Base-by-base conservation (phyloP, 1,139 yeast species). In the Kluyveromyces sp. region DNA sequence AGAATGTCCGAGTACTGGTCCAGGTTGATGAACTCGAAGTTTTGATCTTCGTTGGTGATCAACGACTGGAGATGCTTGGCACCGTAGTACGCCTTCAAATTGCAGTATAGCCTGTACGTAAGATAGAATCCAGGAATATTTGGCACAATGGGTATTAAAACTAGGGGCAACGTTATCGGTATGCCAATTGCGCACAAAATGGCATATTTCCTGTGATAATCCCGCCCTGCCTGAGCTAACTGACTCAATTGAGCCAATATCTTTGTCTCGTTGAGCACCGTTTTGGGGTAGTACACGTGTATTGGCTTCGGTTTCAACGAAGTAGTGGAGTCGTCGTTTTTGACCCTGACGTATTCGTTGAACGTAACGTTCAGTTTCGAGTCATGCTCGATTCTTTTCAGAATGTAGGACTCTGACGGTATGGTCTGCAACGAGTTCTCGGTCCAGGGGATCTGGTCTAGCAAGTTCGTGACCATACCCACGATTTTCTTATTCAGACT, bases 41-140 rank as follows among this genome's bases (percentile, higher is more conserved):
- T 57, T 31, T 36, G 53, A 40, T 20, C 45, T 40, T 33, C 54
- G 39, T 36, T 54, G 51, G 44, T 49, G 47, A 52, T 42, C 48
- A 83, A 65, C 52, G 75, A 75, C 35, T 69, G 64, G 52, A 87
- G 65, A 57, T 86, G 94, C 51, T 73, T 69, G 7, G 87, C 85
- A 0, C 96, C 96, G 43, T 76, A 63, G 47, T 76, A 69, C 1
- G 96, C 96, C 57, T 83, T 85, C 57, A 80, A 71, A 61, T 89
- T 86, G 57, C 96, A 86, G 66, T 87, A 92, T 16, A 84, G 72
- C 51, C 98, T 72, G 63, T 83, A 92, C 4, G 84, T 71, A 37
- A 89, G 64, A 58, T 88, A 92, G 55, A 92, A 83, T 0, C 96
- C 96, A 0, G 98, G 98, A n/a, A 92, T 76, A 54, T 92, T 92